A percentile compares a stretch with the other conserved stretches of the same genome.
Evolutionary conservation across 2,329 filamentous ascomycete genomes (phyloP).

Genomic region (Penicillium fuscoglaucum): DNA sequence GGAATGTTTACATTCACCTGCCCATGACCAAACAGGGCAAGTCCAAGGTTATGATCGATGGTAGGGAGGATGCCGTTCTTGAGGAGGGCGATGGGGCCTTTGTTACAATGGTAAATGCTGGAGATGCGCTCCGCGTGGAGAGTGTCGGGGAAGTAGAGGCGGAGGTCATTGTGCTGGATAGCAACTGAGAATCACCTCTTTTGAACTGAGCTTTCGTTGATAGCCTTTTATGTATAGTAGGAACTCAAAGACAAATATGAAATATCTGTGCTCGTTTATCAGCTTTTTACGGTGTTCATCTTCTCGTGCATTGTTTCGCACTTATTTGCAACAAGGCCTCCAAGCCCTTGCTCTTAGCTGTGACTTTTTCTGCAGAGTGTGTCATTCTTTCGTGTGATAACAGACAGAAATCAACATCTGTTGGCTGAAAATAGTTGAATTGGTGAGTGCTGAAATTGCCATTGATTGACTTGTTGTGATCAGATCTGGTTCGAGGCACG

Average conservation of each 20-base stretch:
- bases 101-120: conserved; percentile 63
- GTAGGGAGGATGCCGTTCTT: conserved; percentile 65
- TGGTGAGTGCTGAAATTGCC: no score
- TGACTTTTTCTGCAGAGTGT: no score
- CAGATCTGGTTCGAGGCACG: no score
- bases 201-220: not conserved
- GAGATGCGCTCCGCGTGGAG: conserved; percentile 65
- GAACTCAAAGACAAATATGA: not conserved
- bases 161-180: conserved; percentile 69
- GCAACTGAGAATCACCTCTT: conserved; percentile 45
- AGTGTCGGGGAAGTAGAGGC: conserved; percentile 68
- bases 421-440: no score
- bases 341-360: no score
- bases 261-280: not conserved
- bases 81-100: conserved; percentile 81
- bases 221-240: not conserved
- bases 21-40: conserved; percentile 76
- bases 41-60: conserved; percentile 68
- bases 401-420: not conserved
- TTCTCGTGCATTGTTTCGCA: not conserved
- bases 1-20: conserved; percentile 78
- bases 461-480: no score
- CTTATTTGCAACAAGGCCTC: not conserved
- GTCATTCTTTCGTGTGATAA: no score
- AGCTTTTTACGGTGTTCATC: not conserved